Evolutionary conservation across 2,329 filamentous ascomycete species (phyloP).

Genomic region (Hypocreales sp.): DNA sequence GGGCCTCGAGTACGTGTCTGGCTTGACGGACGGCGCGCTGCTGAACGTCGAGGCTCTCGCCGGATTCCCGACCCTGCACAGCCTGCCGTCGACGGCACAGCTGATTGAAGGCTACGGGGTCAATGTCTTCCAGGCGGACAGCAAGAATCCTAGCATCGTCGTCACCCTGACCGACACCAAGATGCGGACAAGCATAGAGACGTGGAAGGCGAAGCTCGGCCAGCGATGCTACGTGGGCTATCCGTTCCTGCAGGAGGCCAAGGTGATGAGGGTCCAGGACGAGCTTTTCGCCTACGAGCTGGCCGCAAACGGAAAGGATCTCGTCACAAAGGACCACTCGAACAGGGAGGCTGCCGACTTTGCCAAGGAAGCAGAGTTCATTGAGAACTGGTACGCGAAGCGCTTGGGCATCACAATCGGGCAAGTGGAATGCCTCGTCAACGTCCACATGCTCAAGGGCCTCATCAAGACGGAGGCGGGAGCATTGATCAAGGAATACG

Average conservation of each 20-base stretch:
- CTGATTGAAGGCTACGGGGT: conserved; percentile 65
- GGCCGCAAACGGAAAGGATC: conserved; percentile 45
- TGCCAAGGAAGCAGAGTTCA: conserved; percentile 66
- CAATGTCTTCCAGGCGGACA: conserved; percentile 90
- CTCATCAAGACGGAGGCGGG: conserved; percentile 82
- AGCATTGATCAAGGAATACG: conserved; percentile 86
- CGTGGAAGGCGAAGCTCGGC: conserved; percentile 67
- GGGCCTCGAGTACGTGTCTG: conserved; percentile 71
- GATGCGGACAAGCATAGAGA: conserved; percentile 49
- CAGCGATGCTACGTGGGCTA: conserved; percentile 84
- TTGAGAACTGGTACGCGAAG: conserved; percentile 82
- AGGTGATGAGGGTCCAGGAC: conserved; percentile 77
- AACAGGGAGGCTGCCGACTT: conserved; percentile 68
- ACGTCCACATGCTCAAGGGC: conserved; percentile 89
- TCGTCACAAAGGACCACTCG: conserved; percentile 55
- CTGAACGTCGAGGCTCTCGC: conserved; percentile 72
- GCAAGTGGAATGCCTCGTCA: conserved; percentile 72
- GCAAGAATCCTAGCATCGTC: conserved; percentile 91
- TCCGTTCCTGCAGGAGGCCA: conserved; percentile 88
- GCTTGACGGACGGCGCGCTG: conserved; percentile 70
- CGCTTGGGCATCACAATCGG: conserved; percentile 79
- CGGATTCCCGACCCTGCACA: conserved; percentile 83
- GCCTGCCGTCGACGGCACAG: conserved; percentile 65
- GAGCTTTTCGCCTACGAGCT: conserved; percentile 82
- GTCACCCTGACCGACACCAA: conserved; percentile 70